These are phyloP conservation scores for Calvatia gigantea DNA, from an alignment of 768 basidiomycete species.

Conservation along the genomic window DNA sequence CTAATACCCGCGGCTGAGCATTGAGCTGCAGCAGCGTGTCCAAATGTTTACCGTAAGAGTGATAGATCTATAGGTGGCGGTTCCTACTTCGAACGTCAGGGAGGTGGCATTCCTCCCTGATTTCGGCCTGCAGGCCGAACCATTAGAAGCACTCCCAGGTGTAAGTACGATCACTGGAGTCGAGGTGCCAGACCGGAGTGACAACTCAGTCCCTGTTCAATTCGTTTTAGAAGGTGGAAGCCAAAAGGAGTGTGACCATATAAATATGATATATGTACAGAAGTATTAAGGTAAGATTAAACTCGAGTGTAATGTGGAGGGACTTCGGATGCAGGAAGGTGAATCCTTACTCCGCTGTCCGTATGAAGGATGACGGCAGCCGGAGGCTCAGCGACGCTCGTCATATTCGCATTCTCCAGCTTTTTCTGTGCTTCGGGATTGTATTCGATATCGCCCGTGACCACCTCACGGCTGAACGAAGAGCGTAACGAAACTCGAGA, in stretches of 20 bases:
- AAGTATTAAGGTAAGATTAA: background rate
- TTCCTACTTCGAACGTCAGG: too few relatives aligned
- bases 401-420: background rate
- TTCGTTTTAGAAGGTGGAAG: background rate
- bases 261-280: background rate
- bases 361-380: slow-evolving; percentile 1
- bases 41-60: too few relatives aligned
- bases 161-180: too few relatives aligned
- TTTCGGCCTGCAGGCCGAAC: too few relatives aligned
- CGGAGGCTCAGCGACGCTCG: background rate
- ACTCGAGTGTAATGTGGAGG: slow-evolving; percentile 4
- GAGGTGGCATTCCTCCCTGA: too few relatives aligned
- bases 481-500: background rate
- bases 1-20: too few relatives aligned
- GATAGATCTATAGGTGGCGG: too few relatives aligned
- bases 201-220: background rate
- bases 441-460: slow-evolving; percentile 11
- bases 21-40: too few relatives aligned
- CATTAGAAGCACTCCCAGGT: too few relatives aligned
- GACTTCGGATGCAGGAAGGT: background rate
- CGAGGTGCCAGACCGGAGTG: too few relatives aligned
- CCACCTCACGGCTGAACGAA: slow-evolving; percentile 8
- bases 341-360: slow-evolving; percentile 3
- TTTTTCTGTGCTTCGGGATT: slow-evolving; percentile 9
- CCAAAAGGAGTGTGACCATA: too few relatives aligned